Conservation (phyloP, 2,329 filamentous ascomycete species). For the Botrytis fabae region DNA sequence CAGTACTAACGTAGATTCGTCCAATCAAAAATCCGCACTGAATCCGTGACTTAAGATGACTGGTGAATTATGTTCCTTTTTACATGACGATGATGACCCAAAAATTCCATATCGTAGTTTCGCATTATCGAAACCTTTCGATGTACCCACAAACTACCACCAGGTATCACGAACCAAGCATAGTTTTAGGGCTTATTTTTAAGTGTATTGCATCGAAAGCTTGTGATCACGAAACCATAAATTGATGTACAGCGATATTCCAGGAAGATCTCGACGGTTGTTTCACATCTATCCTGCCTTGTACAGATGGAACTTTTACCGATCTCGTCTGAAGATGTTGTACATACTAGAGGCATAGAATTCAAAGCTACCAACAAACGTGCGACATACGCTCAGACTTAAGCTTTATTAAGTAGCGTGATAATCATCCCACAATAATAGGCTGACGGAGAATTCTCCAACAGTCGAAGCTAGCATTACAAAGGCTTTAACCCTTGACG, state of each 20-base stretch:
- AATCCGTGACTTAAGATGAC: neutral
- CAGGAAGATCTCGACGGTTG: neutral
- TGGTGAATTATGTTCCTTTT: neutral
- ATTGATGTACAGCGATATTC: neutral
- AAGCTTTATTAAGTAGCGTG: neutral
- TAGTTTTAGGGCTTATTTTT: neutral
- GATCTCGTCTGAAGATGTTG: slow-evolving; percentile 1
- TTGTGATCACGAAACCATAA: neutral
- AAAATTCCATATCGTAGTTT: neutral
- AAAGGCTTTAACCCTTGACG: neutral
- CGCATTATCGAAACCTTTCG: neutral
- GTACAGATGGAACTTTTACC: neutral
- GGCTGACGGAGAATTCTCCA: neutral
- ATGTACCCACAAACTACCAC: neutral
- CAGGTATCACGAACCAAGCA: neutral
- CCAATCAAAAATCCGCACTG: neutral
- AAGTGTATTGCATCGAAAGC: neutral
- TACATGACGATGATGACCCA: neutral
- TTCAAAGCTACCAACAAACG: neutral
- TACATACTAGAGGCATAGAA: neutral
- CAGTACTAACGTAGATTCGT: neutral
- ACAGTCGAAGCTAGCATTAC: neutral
- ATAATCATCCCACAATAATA: neutral
- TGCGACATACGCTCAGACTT: neutral
- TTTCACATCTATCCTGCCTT: neutral